Base-by-base conservation (phyloP, 768 basidiomycete genomes). In the Chalciporus chontae region DNA sequence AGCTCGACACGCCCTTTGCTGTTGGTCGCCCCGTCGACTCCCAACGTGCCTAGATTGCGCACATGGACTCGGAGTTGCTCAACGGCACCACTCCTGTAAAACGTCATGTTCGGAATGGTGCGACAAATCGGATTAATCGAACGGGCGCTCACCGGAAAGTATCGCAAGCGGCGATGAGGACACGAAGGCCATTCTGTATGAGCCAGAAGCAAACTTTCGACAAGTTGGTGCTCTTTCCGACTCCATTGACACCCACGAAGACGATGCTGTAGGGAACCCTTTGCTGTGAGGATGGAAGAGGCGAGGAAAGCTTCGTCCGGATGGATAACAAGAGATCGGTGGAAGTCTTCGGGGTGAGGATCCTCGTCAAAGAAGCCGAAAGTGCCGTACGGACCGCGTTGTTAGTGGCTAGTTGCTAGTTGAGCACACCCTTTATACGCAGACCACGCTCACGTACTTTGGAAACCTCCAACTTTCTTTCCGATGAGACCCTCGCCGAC, bases 171-270 rank as follows among this genome's bases (percentile, higher is more conserved):
- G 96, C 96, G 59, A 99, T 98, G 56, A 99, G 76, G 36, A 99
- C 95, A 36, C 87, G 77, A 34, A 95, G 69, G 5, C 88, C 85
- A 62, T 99, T 99, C 70, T 99, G 96, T 47, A 99, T 85, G 34
- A 99, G 76, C 96, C 96, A 99, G 72, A 98, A 99, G 70, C 93
- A 94, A 43, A 99, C 95, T 74, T 99, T 99, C 38, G 88, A 90
- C 37, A 99, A 72, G 69, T 98, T 99, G 6, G 96, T 98, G 59
- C 92, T 95, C 74, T 99, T 99, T 27, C 96, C 96, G 21, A 99
- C 96, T 21, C 96, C 96, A 63, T 99, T 99, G 32, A 99, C 96
- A 13, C 96, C 96, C 37, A 98, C 94, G 65, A 99, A 99, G 0
- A 93, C 86, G 60, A 99, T 89, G 60, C 84, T 84, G 69, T 97